Conservation (phyloP, 768 basidiomycete genomes). For the Kwoniella bestiolae region DNA sequence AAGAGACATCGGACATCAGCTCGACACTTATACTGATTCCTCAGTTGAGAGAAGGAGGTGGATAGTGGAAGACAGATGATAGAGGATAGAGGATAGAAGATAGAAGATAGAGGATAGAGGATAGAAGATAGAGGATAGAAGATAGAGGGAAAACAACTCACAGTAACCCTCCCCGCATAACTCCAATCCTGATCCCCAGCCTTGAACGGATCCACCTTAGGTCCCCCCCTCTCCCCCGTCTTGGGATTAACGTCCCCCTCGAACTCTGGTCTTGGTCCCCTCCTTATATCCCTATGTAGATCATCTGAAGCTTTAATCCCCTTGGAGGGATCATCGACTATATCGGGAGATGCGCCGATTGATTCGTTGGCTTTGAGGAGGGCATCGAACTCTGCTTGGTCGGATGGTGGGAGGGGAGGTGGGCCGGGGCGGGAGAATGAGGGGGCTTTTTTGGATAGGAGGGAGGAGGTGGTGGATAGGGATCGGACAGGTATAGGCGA, state of each 20-base stretch:
- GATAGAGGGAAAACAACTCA: no score
- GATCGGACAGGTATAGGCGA: slow-evolving; percentile 1
- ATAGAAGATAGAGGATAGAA: no score
- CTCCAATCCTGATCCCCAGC: slow-evolving; percentile 54
- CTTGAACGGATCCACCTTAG: slow-evolving; percentile 55
- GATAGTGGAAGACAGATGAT: no score
- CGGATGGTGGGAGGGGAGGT: slow-evolving; percentile 45
- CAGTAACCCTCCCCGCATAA: slow-evolving; percentile 55
- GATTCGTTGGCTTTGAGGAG: slow-evolving; percentile 42
- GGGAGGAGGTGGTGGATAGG: slow-evolving; percentile 10
- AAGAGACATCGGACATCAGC: background rate
- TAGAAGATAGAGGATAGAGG: no score
- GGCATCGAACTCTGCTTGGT: slow-evolving; percentile 55
- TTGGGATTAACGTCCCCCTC: slow-evolving; percentile 54
- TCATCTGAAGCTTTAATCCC: slow-evolving; percentile 18
- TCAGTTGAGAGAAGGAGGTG: background rate
- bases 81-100: no score
- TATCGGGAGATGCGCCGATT: slow-evolving; percentile 38
- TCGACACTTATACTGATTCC: background rate
- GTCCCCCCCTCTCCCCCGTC: slow-evolving; percentile 55
- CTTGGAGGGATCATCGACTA: slow-evolving; percentile 27
- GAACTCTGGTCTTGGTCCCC: slow-evolving; percentile 49
- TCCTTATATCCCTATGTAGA: slow-evolving; percentile 49
- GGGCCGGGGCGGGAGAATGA: slow-evolving; percentile 48
- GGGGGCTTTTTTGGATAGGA: slow-evolving; percentile 3